Evolutionary conservation across 768 basidiomycete genomes (phyloP).

Genomic region (Pisolithus tinctorius): DNA sequence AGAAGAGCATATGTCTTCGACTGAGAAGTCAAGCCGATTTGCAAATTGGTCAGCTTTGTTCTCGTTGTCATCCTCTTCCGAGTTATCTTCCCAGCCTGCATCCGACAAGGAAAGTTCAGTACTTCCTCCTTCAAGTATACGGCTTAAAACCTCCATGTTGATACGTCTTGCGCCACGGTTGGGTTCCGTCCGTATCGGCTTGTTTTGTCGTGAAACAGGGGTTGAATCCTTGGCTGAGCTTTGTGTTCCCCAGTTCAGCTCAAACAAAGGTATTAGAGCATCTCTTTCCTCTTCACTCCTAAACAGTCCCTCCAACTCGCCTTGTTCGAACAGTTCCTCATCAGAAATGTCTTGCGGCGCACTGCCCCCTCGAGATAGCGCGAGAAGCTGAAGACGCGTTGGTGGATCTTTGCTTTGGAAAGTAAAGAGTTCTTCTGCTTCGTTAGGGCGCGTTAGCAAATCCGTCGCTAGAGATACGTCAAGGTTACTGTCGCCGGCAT

Average conservation of each 20-base stretch:
- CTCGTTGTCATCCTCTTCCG: conserved; percentile 18
- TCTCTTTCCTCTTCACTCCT: conserved; percentile 47
- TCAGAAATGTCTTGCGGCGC: conserved; percentile 47
- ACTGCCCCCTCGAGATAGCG: conserved; percentile 50
- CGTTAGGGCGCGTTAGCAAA: conserved; percentile 41
- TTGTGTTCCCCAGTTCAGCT: conserved; percentile 30
- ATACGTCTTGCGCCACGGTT: conserved; percentile 36
- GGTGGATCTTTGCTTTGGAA: conserved; percentile 24
- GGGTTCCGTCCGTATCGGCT: conserved; percentile 8
- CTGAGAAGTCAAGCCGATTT: background rate
- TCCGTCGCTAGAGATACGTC: conserved; percentile 40
- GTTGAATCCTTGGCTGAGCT: conserved; percentile 22
- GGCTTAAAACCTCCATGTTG: conserved; percentile 50
- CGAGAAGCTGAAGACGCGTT: conserved; percentile 62
- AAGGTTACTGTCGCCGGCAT: background rate
- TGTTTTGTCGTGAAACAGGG: background rate
- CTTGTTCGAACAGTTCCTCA: conserved; percentile 64
- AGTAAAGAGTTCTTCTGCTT: background rate
- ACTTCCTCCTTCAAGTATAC: conserved; percentile 35
- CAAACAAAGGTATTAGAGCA: conserved; percentile 31
- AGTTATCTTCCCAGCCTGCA: background rate
- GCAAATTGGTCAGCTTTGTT: conserved; percentile 3
- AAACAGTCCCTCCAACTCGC: conserved; percentile 59
- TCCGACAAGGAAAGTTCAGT: background rate
- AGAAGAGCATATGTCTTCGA: background rate